These are phyloP conservation scores for Alternaria brassicicola DNA, from an alignment of 2,329 filamentous ascomycete species.

Conservation along the genomic window DNA sequence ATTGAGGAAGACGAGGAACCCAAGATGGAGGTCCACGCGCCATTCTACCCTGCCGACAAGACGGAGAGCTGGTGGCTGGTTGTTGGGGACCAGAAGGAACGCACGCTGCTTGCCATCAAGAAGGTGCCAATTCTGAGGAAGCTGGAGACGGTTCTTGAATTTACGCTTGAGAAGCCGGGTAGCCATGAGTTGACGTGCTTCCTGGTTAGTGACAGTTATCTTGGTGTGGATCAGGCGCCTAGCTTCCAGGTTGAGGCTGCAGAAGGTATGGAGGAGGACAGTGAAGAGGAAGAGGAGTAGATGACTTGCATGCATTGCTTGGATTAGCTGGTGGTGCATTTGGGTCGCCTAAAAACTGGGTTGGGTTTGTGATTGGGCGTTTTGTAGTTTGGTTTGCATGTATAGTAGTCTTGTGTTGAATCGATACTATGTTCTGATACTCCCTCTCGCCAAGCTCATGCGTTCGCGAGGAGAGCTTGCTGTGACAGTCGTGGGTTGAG, in stretches of 20 bases:
- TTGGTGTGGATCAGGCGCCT: constrained; percentile 95
- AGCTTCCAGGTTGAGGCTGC: constrained; percentile 83
- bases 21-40: constrained; percentile 87
- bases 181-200: constrained; percentile 88
- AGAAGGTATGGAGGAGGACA: constrained; percentile 94
- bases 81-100: constrained; percentile 88
- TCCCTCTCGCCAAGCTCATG: background rate
- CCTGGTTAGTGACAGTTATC: constrained; percentile 96
- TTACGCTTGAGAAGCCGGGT: constrained; percentile 82
- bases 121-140: constrained; percentile 83
- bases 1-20: constrained; percentile 73
- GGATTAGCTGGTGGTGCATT: background rate
- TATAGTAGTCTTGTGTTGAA: background rate
- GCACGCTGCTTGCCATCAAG: constrained; percentile 90
- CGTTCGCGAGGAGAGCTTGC: background rate
- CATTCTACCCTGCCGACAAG: constrained; percentile 91
- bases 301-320: background rate
- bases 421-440: background rate
- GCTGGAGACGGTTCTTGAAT: constrained; percentile 81
- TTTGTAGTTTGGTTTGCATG: background rate
- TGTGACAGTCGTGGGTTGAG: background rate
- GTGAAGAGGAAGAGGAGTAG: constrained; percentile 68
- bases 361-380: background rate
- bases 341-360: background rate
- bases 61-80: constrained; percentile 99